Evolutionary conservation across 805 yeast genomes (phyloP).

Genomic region (Ogataea methanolica): DNA sequence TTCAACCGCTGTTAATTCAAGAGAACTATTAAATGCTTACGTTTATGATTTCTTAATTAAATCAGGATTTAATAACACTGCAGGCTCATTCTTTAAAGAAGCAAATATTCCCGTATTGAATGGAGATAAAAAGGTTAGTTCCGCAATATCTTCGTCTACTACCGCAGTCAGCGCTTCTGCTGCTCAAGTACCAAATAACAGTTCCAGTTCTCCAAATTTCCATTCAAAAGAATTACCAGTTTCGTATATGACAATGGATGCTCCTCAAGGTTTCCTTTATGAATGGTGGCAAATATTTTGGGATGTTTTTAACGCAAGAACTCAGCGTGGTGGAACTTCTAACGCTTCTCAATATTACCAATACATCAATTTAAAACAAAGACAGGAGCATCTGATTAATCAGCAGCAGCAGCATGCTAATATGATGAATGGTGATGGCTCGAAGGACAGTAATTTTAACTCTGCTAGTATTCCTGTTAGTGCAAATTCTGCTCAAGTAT

Average conservation of each 20-base stretch:
- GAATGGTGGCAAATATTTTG: constrained; percentile 98
- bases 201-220: not conserved
- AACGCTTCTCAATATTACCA: constrained; percentile 71
- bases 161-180: not conserved
- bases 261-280: constrained; percentile 80
- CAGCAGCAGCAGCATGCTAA: not conserved
- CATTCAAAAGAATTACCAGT: constrained; percentile 39
- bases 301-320: constrained; percentile 85
- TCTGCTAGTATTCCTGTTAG: no score
- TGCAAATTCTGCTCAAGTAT: not conserved
- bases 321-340: constrained; percentile 57
- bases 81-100: constrained; percentile 68
- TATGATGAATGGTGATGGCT: constrained; percentile 8
- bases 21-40: constrained; percentile 71
- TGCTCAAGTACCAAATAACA: constrained; percentile 5
- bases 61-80: constrained; percentile 66
- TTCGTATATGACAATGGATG: constrained; percentile 59
- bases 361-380: constrained; percentile 52
- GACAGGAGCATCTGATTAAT: constrained; percentile 46
- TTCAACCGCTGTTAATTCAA: constrained; percentile 45
- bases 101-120: constrained; percentile 57
- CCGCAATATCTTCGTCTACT: no score
- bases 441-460: no score
- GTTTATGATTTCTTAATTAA: constrained; percentile 82
- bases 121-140: constrained; percentile 19